A percentile compares a stretch with the other conserved stretches of the same genome.
Conservation (phyloP, 1,139 yeast species). For the Candida frijolesensis region DNA sequence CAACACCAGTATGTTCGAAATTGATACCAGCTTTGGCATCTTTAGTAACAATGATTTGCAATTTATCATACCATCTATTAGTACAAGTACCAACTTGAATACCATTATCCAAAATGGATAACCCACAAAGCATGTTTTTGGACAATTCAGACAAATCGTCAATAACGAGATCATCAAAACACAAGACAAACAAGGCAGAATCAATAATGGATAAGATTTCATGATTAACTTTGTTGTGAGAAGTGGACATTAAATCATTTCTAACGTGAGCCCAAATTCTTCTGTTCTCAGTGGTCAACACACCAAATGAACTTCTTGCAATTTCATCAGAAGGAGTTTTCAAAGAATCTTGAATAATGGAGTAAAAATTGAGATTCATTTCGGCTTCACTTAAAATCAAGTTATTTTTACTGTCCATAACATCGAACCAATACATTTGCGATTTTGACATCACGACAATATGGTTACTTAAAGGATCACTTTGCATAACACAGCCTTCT, state of each 20-base stretch:
- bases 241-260: conserved; percentile 41
- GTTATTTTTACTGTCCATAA: conserved; percentile 70
- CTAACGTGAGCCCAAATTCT: conserved; percentile 82
- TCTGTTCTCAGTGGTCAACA: conserved; percentile 85
- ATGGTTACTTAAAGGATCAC: conserved; percentile 74
- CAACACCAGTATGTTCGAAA: conserved; percentile 94
- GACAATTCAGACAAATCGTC: conserved; percentile 69
- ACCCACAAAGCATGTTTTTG: conserved; percentile 85
- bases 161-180: conserved; percentile 76
- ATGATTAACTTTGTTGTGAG: conserved; percentile 50
- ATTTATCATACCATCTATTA: conserved; percentile 92
- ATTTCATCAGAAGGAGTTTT: conserved; percentile 62
- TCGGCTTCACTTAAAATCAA: conserved; percentile 73
- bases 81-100: conserved; percentile 93
- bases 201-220: conserved; percentile 78
- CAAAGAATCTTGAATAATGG: conserved; percentile 73
- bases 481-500: conserved; percentile 82
- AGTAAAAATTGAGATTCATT: conserved; percentile 70
- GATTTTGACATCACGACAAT: conserved; percentile 83
- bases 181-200: conserved; percentile 77
- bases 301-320: conserved; percentile 85
- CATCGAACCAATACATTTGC: conserved; percentile 94
- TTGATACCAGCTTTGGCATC: conserved; percentile 93
- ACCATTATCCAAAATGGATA: conserved; percentile 77
- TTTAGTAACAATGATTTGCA: conserved; percentile 85